A percentile compares a stretch with the other conserved stretches of the same genome.
phyloP scores from a whole-genome alignment of 768 basidiomycete genomes.

The Lactarius vividus region DNA sequence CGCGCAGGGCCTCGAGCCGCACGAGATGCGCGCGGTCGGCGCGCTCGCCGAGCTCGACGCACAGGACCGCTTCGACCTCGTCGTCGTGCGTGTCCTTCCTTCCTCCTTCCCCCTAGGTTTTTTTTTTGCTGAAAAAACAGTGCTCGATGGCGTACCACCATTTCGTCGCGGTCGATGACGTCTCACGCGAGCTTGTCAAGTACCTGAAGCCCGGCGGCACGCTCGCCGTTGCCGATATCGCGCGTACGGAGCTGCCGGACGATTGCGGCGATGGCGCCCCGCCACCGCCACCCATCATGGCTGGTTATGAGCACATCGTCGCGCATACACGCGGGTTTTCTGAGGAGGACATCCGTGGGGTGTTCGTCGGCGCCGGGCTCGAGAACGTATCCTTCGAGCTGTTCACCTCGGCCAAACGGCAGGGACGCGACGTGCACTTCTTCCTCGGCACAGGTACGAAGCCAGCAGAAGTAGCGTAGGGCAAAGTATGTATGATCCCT shows the following conservation, averaged over 20 bases:
- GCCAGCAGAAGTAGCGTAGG: not conserved
- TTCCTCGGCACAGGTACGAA: slow-evolving; percentile 21
- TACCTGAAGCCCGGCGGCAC: slow-evolving; percentile 62
- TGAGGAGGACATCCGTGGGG: slow-evolving; percentile 45
- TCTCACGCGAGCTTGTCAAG: slow-evolving; percentile 50
- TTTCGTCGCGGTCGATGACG: slow-evolving; percentile 46
- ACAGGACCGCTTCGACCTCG: slow-evolving; percentile 61
- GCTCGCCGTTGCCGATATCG: slow-evolving; percentile 56
- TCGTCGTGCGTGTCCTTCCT: slow-evolving; percentile 50
- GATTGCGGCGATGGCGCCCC: slow-evolving; percentile 32
- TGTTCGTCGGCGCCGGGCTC: slow-evolving; percentile 56
- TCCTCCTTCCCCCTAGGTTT: too few species aligned
- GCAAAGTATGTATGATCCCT: not conserved
- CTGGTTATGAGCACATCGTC: slow-evolving; percentile 45
- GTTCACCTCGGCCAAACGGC: slow-evolving; percentile 14
- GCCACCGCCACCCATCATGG: slow-evolving; percentile 30
- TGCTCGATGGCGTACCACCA: slow-evolving; percentile 67
- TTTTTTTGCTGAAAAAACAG: slow-evolving; percentile 35
- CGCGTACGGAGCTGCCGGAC: slow-evolving; percentile 21
- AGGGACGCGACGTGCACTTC: slow-evolving; percentile 16
- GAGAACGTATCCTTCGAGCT: slow-evolving; percentile 37
- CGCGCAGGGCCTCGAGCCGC: slow-evolving; percentile 59
- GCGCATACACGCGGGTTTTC: slow-evolving; percentile 54
- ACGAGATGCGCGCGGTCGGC: slow-evolving; percentile 67
- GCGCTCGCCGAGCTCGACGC: slow-evolving; percentile 49